Percentiles rank a stretch among this genome's conserved stretches.
Conservation (phyloP, 2,329 filamentous ascomycete genomes). For the Botrytis deweyae region DNA sequence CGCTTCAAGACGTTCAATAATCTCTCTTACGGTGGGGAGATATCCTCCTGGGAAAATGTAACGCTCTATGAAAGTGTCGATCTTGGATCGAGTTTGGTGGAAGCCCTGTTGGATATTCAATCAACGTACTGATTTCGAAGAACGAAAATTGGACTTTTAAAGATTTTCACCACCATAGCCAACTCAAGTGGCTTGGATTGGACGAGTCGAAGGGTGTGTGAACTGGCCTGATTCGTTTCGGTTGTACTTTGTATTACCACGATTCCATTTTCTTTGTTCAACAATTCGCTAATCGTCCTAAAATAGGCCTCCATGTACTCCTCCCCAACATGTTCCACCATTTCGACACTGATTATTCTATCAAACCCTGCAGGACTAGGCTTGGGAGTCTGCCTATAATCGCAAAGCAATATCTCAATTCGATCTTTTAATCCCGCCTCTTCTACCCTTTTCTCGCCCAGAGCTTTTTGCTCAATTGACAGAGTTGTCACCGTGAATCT, state of each 20-base stretch:
- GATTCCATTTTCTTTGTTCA: conserved; percentile 63
- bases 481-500: conserved; percentile 67
- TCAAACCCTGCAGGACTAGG: conserved; percentile 55
- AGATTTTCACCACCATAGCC: background rate
- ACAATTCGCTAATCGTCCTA: conserved; percentile 54
- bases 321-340: conserved; percentile 69
- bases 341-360: conserved; percentile 70
- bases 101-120: conserved; percentile 11
- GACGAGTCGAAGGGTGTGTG: background rate
- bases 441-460: conserved; percentile 61
- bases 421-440: conserved; percentile 56
- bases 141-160: background rate
- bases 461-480: conserved; percentile 62
- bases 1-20: conserved; percentile 55
- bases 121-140: background rate
- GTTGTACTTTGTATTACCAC: conserved; percentile 73
- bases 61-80: conserved; percentile 59
- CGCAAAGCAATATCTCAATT: conserved; percentile 61
- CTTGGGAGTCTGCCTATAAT: conserved; percentile 60
- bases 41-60: conserved; percentile 76
- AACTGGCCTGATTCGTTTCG: conserved; percentile 46
- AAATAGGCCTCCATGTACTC: conserved; percentile 67
- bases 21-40: conserved; percentile 55
- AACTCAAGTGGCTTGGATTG: background rate
- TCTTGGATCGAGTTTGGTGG: conserved; percentile 19